Conservation (phyloP, 2,329 filamentous ascomycete genomes). For the Aureobasidium mangrovei region DNA sequence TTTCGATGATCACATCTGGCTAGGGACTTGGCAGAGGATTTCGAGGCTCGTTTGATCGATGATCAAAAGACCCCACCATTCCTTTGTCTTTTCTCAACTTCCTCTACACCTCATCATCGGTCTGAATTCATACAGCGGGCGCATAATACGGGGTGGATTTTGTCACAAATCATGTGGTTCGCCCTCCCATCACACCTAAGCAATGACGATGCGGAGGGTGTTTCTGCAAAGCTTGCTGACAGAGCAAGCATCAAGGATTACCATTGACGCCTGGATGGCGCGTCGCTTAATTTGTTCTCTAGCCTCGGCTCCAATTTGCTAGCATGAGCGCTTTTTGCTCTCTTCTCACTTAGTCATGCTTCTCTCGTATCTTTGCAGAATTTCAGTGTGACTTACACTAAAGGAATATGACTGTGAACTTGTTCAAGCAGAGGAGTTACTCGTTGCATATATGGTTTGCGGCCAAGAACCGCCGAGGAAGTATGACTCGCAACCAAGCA, state of each 20-base stretch:
- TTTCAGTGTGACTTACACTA: too few species aligned
- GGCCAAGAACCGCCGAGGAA: background rate
- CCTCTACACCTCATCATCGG: background rate
- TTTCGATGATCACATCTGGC: background rate
- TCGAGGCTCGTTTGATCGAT: too few species aligned
- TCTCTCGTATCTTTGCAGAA: too few species aligned
- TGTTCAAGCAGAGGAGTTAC: too few species aligned
- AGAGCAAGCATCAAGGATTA: background rate
- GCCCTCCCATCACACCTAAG: background rate
- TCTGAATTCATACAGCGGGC: background rate
- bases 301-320: background rate
- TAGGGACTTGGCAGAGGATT: too few species aligned
- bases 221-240: background rate
- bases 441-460: too few species aligned
- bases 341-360: background rate
- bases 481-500: background rate
- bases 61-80: background rate
- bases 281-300: background rate
- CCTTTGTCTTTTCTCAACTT: slow-evolving; percentile 6
- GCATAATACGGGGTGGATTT: background rate
- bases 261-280: background rate
- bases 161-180: slow-evolving; percentile 5
- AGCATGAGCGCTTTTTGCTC: background rate
- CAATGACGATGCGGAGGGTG: background rate
- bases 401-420: too few species aligned